Conservation (phyloP, 768 basidiomycete species). For the Lactifluus volemus region DNA sequence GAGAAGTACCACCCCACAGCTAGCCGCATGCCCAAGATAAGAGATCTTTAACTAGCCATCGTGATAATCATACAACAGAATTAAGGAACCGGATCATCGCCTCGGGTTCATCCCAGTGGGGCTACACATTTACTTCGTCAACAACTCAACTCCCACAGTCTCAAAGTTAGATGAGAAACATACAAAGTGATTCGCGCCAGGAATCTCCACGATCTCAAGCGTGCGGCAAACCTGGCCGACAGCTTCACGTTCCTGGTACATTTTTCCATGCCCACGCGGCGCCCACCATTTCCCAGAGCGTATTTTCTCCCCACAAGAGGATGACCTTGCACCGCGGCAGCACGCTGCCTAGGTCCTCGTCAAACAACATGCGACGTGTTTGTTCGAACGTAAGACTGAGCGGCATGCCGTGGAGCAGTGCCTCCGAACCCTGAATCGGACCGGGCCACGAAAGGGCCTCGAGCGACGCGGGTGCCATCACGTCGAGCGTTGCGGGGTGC, state of each 20-base stretch:
- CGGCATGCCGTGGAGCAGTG: constrained; percentile 12
- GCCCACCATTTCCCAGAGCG: constrained; percentile 13
- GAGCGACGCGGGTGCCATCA: constrained; percentile 6
- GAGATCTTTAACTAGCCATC: too few relatives aligned
- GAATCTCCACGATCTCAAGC: constrained; percentile 15
- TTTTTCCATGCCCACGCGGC: constrained; percentile 16
- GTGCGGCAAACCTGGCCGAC: constrained; percentile 1
- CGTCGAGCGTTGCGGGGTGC: constrained; percentile 15
- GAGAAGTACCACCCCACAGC: too few relatives aligned
- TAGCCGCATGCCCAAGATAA: too few relatives aligned
- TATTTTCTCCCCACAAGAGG: constrained; percentile 16
- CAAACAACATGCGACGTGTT: constrained; percentile 9
- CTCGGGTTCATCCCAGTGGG: constrained; percentile 17
- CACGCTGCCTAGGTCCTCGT: neutral
- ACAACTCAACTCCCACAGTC: too few relatives aligned
- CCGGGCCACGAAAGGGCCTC: constrained; percentile 15
- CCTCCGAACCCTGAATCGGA: constrained; percentile 14
- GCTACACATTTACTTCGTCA: constrained; percentile 2
- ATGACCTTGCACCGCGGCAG: constrained; percentile 17
- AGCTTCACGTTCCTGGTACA: constrained; percentile 11
- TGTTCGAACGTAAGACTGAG: constrained; percentile 7
- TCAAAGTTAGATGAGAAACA: neutral
- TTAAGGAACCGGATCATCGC: constrained; percentile 10
- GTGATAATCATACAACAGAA: constrained; percentile 1
- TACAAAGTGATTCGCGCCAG: constrained; percentile 19